These are phyloP conservation scores for Penicillium frequentans DNA, from an alignment of 2,329 filamentous ascomycete species.

Conservation along the genomic window DNA sequence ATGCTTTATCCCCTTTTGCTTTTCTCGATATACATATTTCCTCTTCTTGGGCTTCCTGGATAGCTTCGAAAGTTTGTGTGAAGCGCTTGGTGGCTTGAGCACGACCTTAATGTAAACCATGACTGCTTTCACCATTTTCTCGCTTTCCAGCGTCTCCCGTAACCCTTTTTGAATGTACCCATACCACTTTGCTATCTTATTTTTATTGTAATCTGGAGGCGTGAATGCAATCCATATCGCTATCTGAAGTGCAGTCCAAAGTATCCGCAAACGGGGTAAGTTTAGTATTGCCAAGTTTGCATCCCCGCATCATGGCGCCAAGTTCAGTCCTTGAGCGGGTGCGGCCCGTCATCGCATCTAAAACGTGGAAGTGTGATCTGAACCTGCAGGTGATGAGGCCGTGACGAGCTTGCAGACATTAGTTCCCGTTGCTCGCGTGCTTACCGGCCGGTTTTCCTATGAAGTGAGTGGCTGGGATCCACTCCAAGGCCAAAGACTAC, in stretches of 20 bases:
- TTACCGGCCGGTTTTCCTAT: too few relatives aligned
- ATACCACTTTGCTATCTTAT: constrained; percentile 7
- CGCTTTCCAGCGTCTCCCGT: constrained; percentile 19
- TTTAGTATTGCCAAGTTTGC: background rate
- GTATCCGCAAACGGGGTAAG: too few relatives aligned
- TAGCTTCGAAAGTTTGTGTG: constrained; percentile 29
- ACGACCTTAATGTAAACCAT: constrained; percentile 32
- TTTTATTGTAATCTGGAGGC: constrained; percentile 9
- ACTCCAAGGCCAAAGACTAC: too few relatives aligned
- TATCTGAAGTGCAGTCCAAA: background rate
- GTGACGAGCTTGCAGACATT: background rate
- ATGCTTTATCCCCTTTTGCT: constrained; percentile 20
- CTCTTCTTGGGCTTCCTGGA: constrained; percentile 28
- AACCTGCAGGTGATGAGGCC: background rate
- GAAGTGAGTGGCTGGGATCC: too few relatives aligned
- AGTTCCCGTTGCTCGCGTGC: background rate
- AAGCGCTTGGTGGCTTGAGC: constrained; percentile 30
- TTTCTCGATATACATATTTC: constrained; percentile 25
- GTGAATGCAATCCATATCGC: constrained; percentile 2
- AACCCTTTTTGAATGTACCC: constrained; percentile 23
- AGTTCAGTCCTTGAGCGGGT: too few relatives aligned
- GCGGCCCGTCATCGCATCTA: too few relatives aligned
- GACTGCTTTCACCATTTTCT: constrained; percentile 26
- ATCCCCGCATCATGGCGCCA: background rate
- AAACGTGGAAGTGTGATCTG: background rate